Base-by-base conservation (phyloP, 331 rosid genomes). In the Pyracantha coccinea region DNA sequence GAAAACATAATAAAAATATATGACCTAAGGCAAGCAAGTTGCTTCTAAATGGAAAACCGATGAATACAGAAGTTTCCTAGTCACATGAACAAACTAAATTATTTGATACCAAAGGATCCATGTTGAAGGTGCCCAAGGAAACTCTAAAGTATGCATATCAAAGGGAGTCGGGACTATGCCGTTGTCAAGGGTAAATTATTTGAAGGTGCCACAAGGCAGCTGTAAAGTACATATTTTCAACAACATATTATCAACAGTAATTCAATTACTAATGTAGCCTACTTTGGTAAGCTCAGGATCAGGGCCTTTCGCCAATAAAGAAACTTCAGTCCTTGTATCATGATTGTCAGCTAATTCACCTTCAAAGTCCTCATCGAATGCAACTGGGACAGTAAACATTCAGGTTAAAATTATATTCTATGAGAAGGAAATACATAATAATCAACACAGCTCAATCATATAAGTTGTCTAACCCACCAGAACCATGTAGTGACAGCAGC, bases 321-420 rank as follows among this genome's bases (percentile, higher is more conserved):
- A 90, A 63, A 93, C 90, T 74, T 91, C 98, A 73, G 81, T 71
- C 76, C 88, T 86, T 33, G 95, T 89, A 77, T 88, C 96, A 78
- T 71, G 81, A 79, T 87, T 91, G 68, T 91, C 98, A 71, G 91
- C 85, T 77, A 93, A 86, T 78, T 93, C 98, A 76, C 89, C 97
- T 86, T 91, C 97, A 70, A 93, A 93, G 86, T 93, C 98, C 85
- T 93, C 98, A 78, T 93, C 98, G 74, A 93, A 93, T 72, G 98
- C 98, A 88, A 91, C 98, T 93, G 86, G 73, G 78, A 71, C 77
- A 55, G 78, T 45, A 75, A 71, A 81, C 45, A 57, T 7, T 55
- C 74, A 78, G 65, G 73, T 80, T 62, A 62, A 53, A 35, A 67
- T 7, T 12, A 50, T 32, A 71, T 66, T 68, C n/a, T 68, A 75